These are phyloP conservation scores for Moniliophthora roreri DNA, from an alignment of 1,284 basidiomycete genomes.

Conservation along the genomic window DNA sequence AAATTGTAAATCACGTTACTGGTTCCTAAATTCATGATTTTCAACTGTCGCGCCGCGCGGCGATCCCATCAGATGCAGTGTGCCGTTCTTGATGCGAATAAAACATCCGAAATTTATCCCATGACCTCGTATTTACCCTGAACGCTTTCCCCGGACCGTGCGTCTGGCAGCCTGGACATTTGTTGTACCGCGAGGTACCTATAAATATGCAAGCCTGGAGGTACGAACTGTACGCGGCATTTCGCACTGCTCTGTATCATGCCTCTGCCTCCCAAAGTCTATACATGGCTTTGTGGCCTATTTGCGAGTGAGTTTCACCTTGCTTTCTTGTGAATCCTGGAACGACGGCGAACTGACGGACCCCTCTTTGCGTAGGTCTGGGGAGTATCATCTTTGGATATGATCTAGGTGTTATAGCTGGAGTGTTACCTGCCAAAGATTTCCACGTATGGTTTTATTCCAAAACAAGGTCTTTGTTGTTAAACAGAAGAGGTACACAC, in stretches of 20 bases:
- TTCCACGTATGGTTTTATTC: constrained; percentile 21
- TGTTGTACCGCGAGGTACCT: too few species aligned
- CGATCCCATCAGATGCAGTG: too few species aligned
- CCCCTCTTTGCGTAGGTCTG: constrained; percentile 31
- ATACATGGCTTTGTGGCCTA: constrained; percentile 63
- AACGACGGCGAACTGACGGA: too few species aligned
- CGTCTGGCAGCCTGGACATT: too few species aligned
- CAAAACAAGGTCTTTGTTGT: constrained; percentile 8
- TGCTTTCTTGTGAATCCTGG: constrained; percentile 31
- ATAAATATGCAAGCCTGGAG: too few species aligned
- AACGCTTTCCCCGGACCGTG: too few species aligned
- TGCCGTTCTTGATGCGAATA: too few species aligned
- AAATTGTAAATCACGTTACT: neutral
- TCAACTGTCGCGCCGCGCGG: too few species aligned
- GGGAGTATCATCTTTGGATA: constrained; percentile 47
- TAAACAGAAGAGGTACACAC: neutral
- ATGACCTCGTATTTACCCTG: too few species aligned
- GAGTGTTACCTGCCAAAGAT: constrained; percentile 33
- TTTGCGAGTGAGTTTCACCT: constrained; percentile 42
- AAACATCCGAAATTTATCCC: too few species aligned
- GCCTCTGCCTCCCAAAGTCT: constrained; percentile 42
- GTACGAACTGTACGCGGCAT: neutral
- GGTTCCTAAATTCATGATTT: too few species aligned
- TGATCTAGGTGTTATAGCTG: constrained; percentile 42
- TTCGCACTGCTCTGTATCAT: constrained; percentile 17